Percentiles rank a stretch among this genome's conserved stretches.
These are phyloP conservation scores for Vigna radiata DNA, from an alignment of 306 rosid species.

Conservation along the genomic window DNA sequence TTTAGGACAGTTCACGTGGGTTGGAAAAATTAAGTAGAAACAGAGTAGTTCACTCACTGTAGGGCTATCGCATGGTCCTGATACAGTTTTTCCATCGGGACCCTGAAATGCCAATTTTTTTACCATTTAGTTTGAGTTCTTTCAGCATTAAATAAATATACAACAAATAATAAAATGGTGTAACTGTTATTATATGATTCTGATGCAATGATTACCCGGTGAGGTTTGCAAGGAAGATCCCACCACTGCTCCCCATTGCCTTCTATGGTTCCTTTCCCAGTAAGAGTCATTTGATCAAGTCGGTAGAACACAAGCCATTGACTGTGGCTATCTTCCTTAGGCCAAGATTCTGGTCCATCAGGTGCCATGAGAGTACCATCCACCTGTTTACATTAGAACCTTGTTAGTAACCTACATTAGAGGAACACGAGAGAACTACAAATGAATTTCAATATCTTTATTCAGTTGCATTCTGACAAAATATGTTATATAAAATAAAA, in stretches of 20 bases:
- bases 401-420: not conserved
- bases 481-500: not conserved
- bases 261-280: conserved; percentile 88
- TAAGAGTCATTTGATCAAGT: conserved; percentile 79
- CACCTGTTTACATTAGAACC: conserved; percentile 57
- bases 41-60: conserved; percentile 64
- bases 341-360: conserved; percentile 92
- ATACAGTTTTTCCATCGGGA: conserved; percentile 62
- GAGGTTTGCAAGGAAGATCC: conserved; percentile 99
- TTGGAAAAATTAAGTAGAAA: not conserved
- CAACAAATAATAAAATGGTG: not conserved
- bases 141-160: conserved; percentile 16
- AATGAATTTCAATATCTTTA: not conserved
- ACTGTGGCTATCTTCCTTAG: conserved; percentile 64
- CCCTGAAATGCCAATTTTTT: conserved; percentile 58
- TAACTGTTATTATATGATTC: not conserved
- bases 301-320: conserved; percentile 95
- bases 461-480: not conserved
- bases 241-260: conserved; percentile 98
- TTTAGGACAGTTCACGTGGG: not conserved
- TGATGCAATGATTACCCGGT: conserved; percentile 61
- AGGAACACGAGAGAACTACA: too few relatives aligned
- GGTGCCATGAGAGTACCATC: conserved; percentile 94
- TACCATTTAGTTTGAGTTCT: conserved; percentile 30
- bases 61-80: conserved; percentile 94